Evolutionary conservation across 2,329 filamentous ascomycete genomes (phyloP).

Genomic region (Endoconidiophora laricicola): DNA sequence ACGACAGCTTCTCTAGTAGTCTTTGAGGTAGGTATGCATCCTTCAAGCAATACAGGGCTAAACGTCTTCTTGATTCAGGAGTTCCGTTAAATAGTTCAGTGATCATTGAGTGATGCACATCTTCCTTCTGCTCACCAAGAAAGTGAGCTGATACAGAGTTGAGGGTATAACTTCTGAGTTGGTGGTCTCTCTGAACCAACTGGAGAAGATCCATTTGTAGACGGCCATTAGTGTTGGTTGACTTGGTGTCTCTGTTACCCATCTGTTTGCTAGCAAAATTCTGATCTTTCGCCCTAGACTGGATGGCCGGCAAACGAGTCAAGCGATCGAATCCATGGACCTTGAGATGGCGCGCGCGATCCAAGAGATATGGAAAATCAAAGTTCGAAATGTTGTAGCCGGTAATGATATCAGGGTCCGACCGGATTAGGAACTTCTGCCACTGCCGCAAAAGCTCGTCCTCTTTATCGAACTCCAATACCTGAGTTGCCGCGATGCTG

Average conservation of each 20-base stretch:
- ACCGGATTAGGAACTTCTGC: slow-evolving; percentile 75
- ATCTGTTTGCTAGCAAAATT: slow-evolving; percentile 98
- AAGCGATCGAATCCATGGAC: slow-evolving; percentile 68
- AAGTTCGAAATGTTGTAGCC: slow-evolving; percentile 99
- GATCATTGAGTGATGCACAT: slow-evolving; percentile 98
- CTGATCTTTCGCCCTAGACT: slow-evolving; percentile 56
- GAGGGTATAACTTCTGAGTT: slow-evolving; percentile 87
- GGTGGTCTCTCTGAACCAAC: slow-evolving; percentile 83
- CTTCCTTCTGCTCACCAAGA: slow-evolving; percentile 91
- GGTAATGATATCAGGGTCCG: slow-evolving; percentile 93
- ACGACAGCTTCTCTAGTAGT: slow-evolving; percentile 93
- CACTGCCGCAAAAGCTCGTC: slow-evolving; percentile 83
- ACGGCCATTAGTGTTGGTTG: slow-evolving; percentile 86
- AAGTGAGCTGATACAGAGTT: slow-evolving; percentile 95
- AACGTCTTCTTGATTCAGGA: slow-evolving; percentile 71
- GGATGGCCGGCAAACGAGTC: slow-evolving; percentile 57
- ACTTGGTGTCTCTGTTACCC: slow-evolving; percentile 86
- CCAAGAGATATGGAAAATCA: slow-evolving; percentile 89
- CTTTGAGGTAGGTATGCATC: slow-evolving; percentile 91
- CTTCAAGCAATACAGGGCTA: slow-evolving; percentile 93
- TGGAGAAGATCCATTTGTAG: slow-evolving; percentile 91
- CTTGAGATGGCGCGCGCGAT: slow-evolving; percentile 73
- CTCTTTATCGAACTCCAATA: slow-evolving; percentile 68
- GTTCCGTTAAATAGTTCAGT: slow-evolving; percentile 96
- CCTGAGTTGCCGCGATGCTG: slow-evolving; percentile 84